Evolutionary conservation across 345 rosid species (phyloP).

Genomic region (Ceriops tagal): DNA sequence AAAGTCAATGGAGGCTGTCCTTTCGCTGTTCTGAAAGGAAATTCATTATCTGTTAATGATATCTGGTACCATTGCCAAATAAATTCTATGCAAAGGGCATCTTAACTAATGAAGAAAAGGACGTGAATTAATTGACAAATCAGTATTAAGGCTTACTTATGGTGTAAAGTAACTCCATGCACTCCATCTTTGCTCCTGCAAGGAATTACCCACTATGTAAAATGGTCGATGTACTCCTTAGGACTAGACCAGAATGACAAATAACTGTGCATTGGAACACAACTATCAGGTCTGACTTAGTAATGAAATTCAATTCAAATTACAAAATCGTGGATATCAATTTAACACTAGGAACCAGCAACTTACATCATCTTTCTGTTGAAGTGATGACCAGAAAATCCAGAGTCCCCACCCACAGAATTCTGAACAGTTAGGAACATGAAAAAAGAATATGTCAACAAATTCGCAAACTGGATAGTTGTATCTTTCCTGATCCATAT

Average conservation of each 20-base stretch:
- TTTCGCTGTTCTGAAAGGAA: slow-evolving; percentile 51
- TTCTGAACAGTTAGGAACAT: slow-evolving; percentile 39
- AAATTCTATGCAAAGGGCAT: background rate
- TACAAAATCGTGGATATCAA: background rate
- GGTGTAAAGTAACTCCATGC: slow-evolving; percentile 62
- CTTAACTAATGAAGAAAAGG: background rate
- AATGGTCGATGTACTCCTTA: background rate
- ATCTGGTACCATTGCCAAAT: background rate
- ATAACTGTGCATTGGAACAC: background rate
- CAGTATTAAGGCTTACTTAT: slow-evolving; percentile 53
- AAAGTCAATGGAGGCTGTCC: slow-evolving; percentile 57
- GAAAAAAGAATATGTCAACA: too few species aligned
- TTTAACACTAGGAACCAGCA: background rate
- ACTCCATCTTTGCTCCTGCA: slow-evolving; percentile 72
- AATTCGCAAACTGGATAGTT: too few species aligned
- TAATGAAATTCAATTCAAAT: background rate
- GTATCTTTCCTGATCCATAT: too few species aligned
- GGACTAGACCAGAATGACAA: background rate
- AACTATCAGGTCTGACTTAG: background rate
- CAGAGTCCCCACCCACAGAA: slow-evolving; percentile 89
- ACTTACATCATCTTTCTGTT: slow-evolving; percentile 66
- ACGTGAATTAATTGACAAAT: slow-evolving; percentile 5
- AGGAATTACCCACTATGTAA: slow-evolving; percentile 10
- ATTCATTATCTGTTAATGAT: background rate
- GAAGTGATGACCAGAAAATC: slow-evolving; percentile 72